These are phyloP conservation scores for Corylus heterophylla DNA, from an alignment of 306 rosid genomes.

Conservation along the genomic window DNA sequence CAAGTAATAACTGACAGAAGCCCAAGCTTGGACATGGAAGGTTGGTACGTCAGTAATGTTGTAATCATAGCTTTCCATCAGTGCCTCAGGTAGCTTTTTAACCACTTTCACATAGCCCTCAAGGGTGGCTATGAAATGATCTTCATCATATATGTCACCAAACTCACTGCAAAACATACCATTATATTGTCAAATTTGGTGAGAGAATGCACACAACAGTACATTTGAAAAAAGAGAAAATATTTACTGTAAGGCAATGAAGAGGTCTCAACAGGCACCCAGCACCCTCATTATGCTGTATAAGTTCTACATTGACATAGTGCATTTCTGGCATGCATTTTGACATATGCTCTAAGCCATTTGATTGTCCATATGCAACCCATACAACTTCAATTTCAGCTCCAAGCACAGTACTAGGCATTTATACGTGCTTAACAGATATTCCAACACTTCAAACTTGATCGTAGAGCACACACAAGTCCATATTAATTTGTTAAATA, in stretches of 20 bases:
- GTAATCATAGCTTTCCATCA: conserved; percentile 68
- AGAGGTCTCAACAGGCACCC: neutral
- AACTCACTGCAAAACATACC: conserved; percentile 56
- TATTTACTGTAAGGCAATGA: neutral
- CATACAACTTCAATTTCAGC: neutral
- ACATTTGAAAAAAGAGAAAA: neutral
- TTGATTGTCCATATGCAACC: neutral
- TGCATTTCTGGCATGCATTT: neutral
- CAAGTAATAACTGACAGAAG: conserved; percentile 69
- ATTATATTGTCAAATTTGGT: conserved; percentile 19
- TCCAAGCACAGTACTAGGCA: neutral
- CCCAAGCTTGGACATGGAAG: conserved; percentile 84
- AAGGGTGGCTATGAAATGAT: conserved; percentile 78
- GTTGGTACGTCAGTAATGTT: conserved; percentile 67
- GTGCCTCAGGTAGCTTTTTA: conserved; percentile 71
- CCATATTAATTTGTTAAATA: neutral
- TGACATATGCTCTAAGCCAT: neutral
- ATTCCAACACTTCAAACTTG: neutral
- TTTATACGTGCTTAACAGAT: neutral
- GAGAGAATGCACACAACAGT: conserved; percentile 17
- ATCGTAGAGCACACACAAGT: neutral
- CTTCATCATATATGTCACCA: conserved; percentile 85
- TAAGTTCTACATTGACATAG: neutral
- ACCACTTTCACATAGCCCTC: conserved; percentile 89
- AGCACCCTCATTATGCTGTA: neutral